Conservation (phyloP, 768 basidiomycete genomes). For the Tylopilus balloui region DNA sequence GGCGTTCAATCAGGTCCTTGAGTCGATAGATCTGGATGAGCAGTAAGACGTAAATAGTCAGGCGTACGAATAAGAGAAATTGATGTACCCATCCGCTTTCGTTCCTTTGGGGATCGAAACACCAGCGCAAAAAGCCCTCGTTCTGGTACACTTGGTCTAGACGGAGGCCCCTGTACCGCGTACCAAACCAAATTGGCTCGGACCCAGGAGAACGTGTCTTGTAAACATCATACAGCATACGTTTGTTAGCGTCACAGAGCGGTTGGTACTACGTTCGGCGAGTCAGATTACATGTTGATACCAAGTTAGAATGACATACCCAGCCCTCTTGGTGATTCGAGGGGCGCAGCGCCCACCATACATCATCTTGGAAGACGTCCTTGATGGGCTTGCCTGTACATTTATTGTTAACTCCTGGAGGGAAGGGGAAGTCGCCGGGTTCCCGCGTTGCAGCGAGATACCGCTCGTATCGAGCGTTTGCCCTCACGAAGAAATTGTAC, state of each 20-base stretch:
- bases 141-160: constrained; percentile 13
- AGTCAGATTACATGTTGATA: background rate
- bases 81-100: constrained; percentile 5
- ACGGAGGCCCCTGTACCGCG: constrained; percentile 11
- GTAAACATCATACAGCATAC: constrained; percentile 13
- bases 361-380: constrained; percentile 10
- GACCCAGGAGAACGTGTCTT: constrained; percentile 21
- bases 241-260: constrained; percentile 11
- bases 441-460: background rate
- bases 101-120: background rate
- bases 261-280: constrained; percentile 8
- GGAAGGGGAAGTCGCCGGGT: constrained; percentile 12
- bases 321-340: background rate
- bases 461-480: constrained; percentile 8
- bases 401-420: background rate
- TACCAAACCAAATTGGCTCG: constrained; percentile 19
- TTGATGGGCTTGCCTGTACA: constrained; percentile 3
- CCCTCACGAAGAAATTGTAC: constrained; percentile 4
- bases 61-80: background rate
- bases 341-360: constrained; percentile 15
- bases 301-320: constrained; percentile 3
- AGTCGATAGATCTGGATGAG: constrained; percentile 5
- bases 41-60: background rate
- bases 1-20: constrained; percentile 9
- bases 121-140: constrained; percentile 11